A percentile compares a stretch with the other conserved stretches of the same genome.
These are phyloP conservation scores for Yarrowia yakushimensis DNA, from an alignment of 805 yeast species.

Conservation along the genomic window DNA sequence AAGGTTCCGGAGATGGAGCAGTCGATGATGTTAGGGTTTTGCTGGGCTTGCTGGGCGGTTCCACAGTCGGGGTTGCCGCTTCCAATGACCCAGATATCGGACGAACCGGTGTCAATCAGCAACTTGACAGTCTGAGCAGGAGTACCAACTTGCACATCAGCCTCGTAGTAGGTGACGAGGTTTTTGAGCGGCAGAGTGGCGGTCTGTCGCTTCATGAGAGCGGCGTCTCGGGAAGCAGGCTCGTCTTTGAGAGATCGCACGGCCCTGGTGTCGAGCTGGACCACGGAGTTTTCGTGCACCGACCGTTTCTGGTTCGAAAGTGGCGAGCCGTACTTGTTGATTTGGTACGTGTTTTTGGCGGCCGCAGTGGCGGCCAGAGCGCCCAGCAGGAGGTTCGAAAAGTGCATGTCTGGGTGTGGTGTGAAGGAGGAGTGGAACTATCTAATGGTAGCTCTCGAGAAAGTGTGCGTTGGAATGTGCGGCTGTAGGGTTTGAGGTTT, in stretches of 20 bases:
- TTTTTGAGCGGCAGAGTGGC: conserved; percentile 20
- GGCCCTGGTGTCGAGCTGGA: neutral
- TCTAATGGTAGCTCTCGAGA: neutral
- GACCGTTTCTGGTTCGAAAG: conserved; percentile 12
- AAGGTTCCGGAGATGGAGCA: conserved; percentile 36
- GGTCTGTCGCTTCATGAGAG: conserved; percentile 4
- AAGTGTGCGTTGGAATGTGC: neutral
- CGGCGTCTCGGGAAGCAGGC: conserved; percentile 8
- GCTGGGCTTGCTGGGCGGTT: neutral
- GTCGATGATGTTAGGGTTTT: conserved; percentile 22
- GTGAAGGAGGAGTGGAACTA: neutral
- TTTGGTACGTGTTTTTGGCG: conserved; percentile 20
- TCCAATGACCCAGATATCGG: conserved; percentile 56
- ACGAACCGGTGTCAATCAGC: conserved; percentile 64
- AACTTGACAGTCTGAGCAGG: conserved; percentile 51
- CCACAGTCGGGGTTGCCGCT: conserved; percentile 19
- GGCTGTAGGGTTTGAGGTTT: neutral
- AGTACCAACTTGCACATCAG: conserved; percentile 48
- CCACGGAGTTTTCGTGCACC: conserved; percentile 1
- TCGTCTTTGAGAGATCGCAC: neutral
- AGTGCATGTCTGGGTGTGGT: neutral
- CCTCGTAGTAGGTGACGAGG: conserved; percentile 27
- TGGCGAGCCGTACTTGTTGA: conserved; percentile 21
- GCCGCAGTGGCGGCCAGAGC: neutral
- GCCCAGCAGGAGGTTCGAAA: conserved; percentile 3